Evolutionary conservation across 345 rosid species (phyloP), one percentile per base, ranked within the genome.

Genomic region (Ceriops decandra): DNA sequence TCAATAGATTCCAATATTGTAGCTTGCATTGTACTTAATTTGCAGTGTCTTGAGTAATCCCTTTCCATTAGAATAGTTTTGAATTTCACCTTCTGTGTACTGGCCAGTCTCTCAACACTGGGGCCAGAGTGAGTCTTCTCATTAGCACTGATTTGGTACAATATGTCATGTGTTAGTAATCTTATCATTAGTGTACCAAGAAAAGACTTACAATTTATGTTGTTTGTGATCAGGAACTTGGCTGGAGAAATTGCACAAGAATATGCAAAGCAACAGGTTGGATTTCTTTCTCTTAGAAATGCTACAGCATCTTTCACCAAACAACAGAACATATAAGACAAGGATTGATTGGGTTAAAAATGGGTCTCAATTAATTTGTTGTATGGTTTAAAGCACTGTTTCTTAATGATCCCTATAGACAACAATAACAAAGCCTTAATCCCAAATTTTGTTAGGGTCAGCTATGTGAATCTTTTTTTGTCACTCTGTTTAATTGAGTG

Each of bases 221-320:
- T 72, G 0, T 70, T 69, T 72, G 22, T 46, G 13, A 8, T 68
- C 74, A 85, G 95, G 90, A 95, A 91, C 77, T 80, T 95, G 79
- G 97, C 97, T 5, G 91, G 98, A 60, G 99, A 95, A 86, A 87
- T 90, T 76, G 76, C 87, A 11, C 80, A 85, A 72, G 99, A 92
- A 75, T 87, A 87, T 82, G 62, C 83, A 10, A 85, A 80, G 76
- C 85, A 91, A 35, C 92, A 84, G 92, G 98, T 91, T 76, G 73
- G 84, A 36, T 74, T 69, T 31, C 54, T 47, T 31, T 57, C 26
- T 28, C 21, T 35, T 13, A 26, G 22, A 3, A 26, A 32, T 67
- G 7, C 24, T 42, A 33, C 52, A 6, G 6, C 6, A 31, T 27
- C 32, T 33, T 17, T n/a, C 13, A 47, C 36, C 19, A 46, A 68